Evolutionary conservation across 2,329 filamentous ascomycete species (phyloP), one percentile per base, ranked within the genome.

Genomic region (Cercospora sp.): DNA sequence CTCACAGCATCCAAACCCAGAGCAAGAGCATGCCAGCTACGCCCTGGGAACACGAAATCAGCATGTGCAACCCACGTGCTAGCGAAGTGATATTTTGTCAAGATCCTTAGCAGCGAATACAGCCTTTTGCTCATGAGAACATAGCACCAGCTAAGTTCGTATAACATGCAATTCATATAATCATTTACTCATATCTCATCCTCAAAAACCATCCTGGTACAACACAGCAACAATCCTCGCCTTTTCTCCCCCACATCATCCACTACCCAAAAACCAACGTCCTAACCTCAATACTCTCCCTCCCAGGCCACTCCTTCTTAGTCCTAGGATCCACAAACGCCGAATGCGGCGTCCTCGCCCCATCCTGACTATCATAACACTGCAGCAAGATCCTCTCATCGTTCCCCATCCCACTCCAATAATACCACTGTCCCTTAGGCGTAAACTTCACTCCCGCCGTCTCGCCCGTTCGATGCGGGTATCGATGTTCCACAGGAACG

Each of bases 221-320:
- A 28, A 3, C 4, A 28, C 26, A 28, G 26, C 30, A 32, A 9
- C 30, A 32, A 16, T 3, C 37, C 37, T 5, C 12, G 34, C 1
- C 37, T 45, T 9, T 28, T 24, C 28, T 26, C 21, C 37, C 9
- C 6, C 53, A 40, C 61, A 3, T 28, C 26, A 28, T 28, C 26
- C 26, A 28, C 26, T 28, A 78, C 21, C 77, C 77, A 84, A 97
- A 97, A 0, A 97, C 91, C 78, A 97, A 82, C 24, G 92, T 88
- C 74, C 94, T 86, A 16, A 97, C 91, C 80, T 97, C 94, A 77
- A 97, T 97, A 77, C 93, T 97, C 83, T 97, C 91, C 70, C 94
- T 85, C 0, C 86, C 87, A 71, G 75, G 77, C 76, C 76, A 79
- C 4, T 89, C 91, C 43, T 88, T 89, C 18, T 88, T 85, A 0